phyloP scores from a whole-genome alignment of 140 eudicot species.

The Erigeron philadelphicus region DNA sequence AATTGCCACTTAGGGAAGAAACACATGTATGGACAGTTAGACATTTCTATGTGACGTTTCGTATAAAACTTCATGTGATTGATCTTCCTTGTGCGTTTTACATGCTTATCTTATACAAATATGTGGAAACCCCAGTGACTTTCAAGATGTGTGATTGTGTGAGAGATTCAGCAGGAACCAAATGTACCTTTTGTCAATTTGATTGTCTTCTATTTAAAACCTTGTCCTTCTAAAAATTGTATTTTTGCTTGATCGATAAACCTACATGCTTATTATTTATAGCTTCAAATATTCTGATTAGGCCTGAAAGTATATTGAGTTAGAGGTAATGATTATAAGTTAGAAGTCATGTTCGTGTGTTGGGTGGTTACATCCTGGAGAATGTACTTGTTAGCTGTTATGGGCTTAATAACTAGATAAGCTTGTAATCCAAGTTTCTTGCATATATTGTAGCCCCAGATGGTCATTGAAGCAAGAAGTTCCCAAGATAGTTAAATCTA shows the following conservation, averaged over 20 bases:
- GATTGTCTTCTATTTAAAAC: not conserved
- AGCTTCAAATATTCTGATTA: conserved; percentile 5
- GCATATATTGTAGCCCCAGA: conserved; percentile 66
- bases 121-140: conserved; percentile 7
- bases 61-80: conserved; percentile 12
- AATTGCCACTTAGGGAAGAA: not conserved
- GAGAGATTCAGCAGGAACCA: conserved; percentile 13
- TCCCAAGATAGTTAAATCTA: conserved; percentile 86
- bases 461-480: conserved; percentile 97
- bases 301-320: not conserved
- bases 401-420: conserved; percentile 12
- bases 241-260: not conserved
- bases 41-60: not conserved
- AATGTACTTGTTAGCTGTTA: conserved; percentile 13
- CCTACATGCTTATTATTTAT: conserved; percentile 2
- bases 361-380: not conserved
- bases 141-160: conserved; percentile 11
- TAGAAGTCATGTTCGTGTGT: not conserved
- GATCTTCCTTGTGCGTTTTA: not conserved
- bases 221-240: not conserved
- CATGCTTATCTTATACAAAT: conserved; percentile 8
- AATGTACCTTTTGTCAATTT: not conserved
- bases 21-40: not conserved
- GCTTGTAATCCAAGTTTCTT: conserved; percentile 13
- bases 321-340: not conserved